A percentile compares a stretch with the other conserved stretches of the same genome.
Conservation (phyloP, 129 eudicot species). For the Ambrosia trifida region DNA sequence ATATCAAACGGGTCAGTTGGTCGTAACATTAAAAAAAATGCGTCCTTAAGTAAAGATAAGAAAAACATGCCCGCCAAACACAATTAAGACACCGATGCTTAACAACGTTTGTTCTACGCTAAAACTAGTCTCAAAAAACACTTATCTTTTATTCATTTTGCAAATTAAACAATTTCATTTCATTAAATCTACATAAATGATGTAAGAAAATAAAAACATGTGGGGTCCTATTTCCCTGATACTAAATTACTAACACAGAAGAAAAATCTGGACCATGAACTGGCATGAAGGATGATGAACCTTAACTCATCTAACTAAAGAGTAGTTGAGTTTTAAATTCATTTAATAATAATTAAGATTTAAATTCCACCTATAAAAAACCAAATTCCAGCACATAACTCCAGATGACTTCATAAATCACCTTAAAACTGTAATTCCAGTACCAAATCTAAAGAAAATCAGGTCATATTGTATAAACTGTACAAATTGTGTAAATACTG, state of each 20-base stretch:
- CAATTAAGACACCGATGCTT: not conserved
- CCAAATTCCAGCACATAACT: constrained; percentile 6
- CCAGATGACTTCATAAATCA: constrained; percentile 2
- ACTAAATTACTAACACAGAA: not conserved
- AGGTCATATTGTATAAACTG: not conserved
- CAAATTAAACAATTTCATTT: not conserved
- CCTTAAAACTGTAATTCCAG: constrained; percentile 17
- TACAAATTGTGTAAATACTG: not conserved
- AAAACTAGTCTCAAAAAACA: not conserved
- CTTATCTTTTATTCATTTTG: not conserved
- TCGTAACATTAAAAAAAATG: not conserved
- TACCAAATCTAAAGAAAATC: constrained; percentile 11
- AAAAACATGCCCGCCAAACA: constrained; percentile 8
- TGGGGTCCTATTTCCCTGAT: not conserved
- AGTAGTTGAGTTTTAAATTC: constrained; percentile 5
- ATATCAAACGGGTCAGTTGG: not conserved
- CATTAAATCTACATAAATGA: not conserved
- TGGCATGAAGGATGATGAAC: not conserved
- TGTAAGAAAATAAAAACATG: not conserved
- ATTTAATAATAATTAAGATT: constrained; percentile 10
- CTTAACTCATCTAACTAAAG: constrained; percentile 1
- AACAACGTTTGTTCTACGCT: not conserved
- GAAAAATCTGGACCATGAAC: constrained; percentile 16
- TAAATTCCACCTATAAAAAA: constrained; percentile 13
- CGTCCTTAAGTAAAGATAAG: not conserved